Evolutionary conservation across 495 filamentous ascomycete genomes (phyloP), one percentile per base, ranked within the genome.

Genomic region (Aspergillus steynii): DNA sequence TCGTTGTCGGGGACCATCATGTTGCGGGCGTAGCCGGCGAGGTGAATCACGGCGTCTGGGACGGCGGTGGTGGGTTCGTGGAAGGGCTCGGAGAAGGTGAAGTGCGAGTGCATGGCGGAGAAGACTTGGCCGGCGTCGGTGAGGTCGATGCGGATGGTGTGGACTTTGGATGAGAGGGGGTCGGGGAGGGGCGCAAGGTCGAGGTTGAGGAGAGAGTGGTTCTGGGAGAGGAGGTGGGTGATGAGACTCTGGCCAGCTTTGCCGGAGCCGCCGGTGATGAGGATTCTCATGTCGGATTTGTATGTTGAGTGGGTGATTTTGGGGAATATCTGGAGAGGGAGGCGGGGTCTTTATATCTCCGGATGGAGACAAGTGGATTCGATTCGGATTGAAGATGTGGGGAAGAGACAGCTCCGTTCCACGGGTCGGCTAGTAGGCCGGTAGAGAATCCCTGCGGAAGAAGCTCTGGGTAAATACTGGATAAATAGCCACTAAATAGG

Each of bases 1-100:
- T 87, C 84, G 31, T 78, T 81, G 65, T 88, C 86, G 0, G 85
- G 85, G 5, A 84, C 82, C 5, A 86, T 73, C 81, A 87, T 82
- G 67, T 86, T 86, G 47, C 85, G 76, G 0, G 86, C 78, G 64
- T 83, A 83, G 4, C 83, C 83, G 5, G 83, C 85, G 27, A 88
- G 82, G 64, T 88, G 85, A 52, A 88, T 85, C 10, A 88, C 80
- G 0, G 80, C 85, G 66, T 86, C 84, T 0, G 84, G 83, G 14
- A 81, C 25, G 7, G 25, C n/a, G 73, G 74, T 45, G 66, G 70
- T 48, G 56, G 67, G 59, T 65, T 77, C 53, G 53, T 68, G 53
- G 74, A 78, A 74, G 76, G 85, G 74, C 37, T 81, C 75, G 31
- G 75, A 64, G 54, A 83, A 74, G 65, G 80, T 73, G 71, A 85